Conservation (phyloP, 495 filamentous ascomycete genomes). For the Tuber microsphaerosporum region DNA sequence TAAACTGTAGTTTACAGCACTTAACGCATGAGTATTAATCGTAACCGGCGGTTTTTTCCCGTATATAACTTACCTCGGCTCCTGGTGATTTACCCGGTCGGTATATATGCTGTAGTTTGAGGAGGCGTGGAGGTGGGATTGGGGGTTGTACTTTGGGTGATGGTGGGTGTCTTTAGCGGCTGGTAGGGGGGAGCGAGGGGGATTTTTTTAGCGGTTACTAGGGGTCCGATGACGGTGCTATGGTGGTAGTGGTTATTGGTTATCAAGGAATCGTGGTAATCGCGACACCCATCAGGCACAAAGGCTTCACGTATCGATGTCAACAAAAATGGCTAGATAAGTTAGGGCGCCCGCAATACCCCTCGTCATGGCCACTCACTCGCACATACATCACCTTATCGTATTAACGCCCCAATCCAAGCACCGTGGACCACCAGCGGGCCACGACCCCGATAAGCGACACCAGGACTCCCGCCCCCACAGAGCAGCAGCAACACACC, state of each 20-base stretch:
- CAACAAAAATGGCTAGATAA: background rate
- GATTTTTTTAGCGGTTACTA: no score
- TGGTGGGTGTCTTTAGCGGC: no score
- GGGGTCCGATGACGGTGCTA: no score
- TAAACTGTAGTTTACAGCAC: no score
- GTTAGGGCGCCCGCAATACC: background rate
- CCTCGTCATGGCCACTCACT: background rate
- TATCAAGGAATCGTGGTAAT: background rate
- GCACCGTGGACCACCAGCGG: background rate
- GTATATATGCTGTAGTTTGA: no score
- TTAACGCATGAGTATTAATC: no score
- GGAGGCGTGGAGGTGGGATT: no score
- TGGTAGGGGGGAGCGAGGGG: no score
- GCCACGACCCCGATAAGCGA: background rate
- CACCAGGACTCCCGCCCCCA: background rate
- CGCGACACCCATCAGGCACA: background rate
- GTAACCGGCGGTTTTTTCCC: no score
- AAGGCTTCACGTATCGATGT: background rate
- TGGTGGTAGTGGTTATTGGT: background rate
- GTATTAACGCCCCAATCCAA: background rate
- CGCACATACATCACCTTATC: background rate
- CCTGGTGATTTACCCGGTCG: no score
- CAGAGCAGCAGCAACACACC: background rate
- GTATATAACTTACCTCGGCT: no score
- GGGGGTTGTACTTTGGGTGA: no score